A percentile compares a stretch with the other conserved stretches of the same genome.
Conservation (phyloP, 345 rosid genomes). For the Kernera saxatilis region DNA sequence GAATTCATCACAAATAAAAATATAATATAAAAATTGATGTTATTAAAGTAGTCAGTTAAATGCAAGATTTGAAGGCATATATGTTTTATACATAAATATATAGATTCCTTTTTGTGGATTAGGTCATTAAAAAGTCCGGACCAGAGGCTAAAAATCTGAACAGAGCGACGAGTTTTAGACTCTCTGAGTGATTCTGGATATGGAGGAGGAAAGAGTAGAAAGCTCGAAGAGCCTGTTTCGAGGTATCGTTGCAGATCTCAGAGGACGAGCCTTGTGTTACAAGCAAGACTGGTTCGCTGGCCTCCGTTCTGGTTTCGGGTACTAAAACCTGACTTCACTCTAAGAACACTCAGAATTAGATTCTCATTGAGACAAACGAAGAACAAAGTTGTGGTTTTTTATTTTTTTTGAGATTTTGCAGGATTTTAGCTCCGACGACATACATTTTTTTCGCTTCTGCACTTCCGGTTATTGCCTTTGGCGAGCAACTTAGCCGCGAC, state of each 20-base stretch:
- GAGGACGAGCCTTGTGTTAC: constrained; percentile 56
- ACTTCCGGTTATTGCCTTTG: constrained; percentile 80
- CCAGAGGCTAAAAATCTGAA: not conserved
- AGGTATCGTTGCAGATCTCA: constrained; percentile 50
- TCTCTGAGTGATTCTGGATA: not conserved
- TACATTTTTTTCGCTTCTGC: constrained; percentile 84
- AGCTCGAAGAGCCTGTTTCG: constrained; percentile 38
- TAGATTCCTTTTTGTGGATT: not conserved
- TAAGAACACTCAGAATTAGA: not conserved
- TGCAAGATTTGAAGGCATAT: not conserved
- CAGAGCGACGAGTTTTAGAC: not conserved
- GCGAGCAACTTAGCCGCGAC: constrained; percentile 76
- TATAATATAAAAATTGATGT: not conserved
- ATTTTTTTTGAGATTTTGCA: constrained; percentile 12
- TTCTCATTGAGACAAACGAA: not conserved
- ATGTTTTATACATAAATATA: not conserved
- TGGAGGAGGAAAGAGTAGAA: constrained; percentile 38
- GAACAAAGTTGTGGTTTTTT: not conserved
- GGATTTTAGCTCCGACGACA: constrained; percentile 80
- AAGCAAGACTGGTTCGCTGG: constrained; percentile 65
- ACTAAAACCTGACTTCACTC: not conserved
- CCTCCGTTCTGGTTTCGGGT: constrained; percentile 54
- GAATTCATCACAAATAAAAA: not conserved
- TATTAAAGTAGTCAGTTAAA: not conserved
- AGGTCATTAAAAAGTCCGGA: not conserved